phyloP scores from a whole-genome alignment of 306 rosid species.

The Delonix regia region DNA sequence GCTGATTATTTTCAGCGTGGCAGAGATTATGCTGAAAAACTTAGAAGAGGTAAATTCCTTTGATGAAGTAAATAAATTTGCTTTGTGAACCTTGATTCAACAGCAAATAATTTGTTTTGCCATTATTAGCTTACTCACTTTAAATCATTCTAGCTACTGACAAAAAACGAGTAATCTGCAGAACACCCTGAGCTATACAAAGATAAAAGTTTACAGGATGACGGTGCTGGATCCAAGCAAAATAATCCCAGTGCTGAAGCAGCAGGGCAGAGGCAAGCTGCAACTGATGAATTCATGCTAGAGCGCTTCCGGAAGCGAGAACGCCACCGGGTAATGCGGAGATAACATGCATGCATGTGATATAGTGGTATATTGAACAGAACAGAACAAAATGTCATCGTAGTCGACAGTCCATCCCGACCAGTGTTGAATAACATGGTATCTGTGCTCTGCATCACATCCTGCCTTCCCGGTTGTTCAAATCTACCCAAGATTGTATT shows the following conservation, averaged over 20 bases:
- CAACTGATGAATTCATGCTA: slow-evolving; percentile 90
- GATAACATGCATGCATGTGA: slow-evolving; percentile 45
- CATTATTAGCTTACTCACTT: not conserved
- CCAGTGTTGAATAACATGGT: slow-evolving; percentile 13
- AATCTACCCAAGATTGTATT: slow-evolving; percentile 15
- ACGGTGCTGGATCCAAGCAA: slow-evolving; percentile 62
- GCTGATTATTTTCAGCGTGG: slow-evolving; percentile 99
- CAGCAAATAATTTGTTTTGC: slow-evolving; percentile 24
- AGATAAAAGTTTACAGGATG: slow-evolving; percentile 67
- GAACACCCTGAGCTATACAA: slow-evolving; percentile 98
- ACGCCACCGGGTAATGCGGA: slow-evolving; percentile 87
- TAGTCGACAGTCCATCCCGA: not conserved
- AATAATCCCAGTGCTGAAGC: slow-evolving; percentile 58
- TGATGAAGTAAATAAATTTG: slow-evolving; percentile 15
- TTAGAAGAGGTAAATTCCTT: slow-evolving; percentile 73
- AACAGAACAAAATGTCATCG: not conserved
- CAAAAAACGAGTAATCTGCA: slow-evolving; percentile 43
- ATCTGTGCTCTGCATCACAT: not conserved
- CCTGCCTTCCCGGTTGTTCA: not conserved
- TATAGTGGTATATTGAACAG: slow-evolving; percentile 22
- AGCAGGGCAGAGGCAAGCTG: slow-evolving; percentile 88
- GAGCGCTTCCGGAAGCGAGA: slow-evolving; percentile 97
- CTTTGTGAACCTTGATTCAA: slow-evolving; percentile 21
- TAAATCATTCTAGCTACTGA: slow-evolving; percentile 32
- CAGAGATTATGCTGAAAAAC: slow-evolving; percentile 97